Evolutionary conservation across 106 monocot species (phyloP).

Genomic region (Dendrobium chrysotoxum): DNA sequence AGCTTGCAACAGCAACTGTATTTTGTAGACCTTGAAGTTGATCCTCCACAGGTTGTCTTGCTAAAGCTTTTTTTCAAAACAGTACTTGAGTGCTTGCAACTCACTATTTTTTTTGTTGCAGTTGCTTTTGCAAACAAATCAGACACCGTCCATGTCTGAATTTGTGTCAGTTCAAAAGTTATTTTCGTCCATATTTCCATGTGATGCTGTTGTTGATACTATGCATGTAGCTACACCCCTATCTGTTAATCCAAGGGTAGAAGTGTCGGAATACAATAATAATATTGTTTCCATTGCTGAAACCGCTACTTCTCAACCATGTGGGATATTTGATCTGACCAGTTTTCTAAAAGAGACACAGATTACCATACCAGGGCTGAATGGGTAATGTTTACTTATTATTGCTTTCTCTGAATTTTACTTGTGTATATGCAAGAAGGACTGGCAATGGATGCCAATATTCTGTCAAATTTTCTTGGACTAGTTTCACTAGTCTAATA

Average conservation of each 20-base stretch:
- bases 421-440: background rate
- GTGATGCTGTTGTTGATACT: constrained; percentile 18
- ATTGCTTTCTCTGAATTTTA: constrained; percentile 8
- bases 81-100: background rate
- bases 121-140: constrained; percentile 43
- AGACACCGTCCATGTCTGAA: constrained; percentile 32
- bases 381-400: constrained; percentile 52
- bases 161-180: constrained; percentile 55
- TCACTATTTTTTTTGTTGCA: constrained; percentile 16
- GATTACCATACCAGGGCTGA: constrained; percentile 68
- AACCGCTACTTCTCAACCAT: constrained; percentile 13
- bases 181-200: constrained; percentile 53
- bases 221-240: constrained; percentile 10
- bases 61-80: background rate
- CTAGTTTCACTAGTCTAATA: background rate
- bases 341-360: constrained; percentile 33
- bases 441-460: background rate
- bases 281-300: constrained; percentile 8
- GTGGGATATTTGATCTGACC: constrained; percentile 45
- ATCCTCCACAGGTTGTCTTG: constrained; percentile 52
- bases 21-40: constrained; percentile 68
- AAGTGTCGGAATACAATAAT: constrained; percentile 16
- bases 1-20: constrained; percentile 23
- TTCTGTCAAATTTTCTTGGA: background rate
- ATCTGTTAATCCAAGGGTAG: background rate